Base-by-base conservation (phyloP, 441 rosid species). In the Gossypium trilobum region DNA sequence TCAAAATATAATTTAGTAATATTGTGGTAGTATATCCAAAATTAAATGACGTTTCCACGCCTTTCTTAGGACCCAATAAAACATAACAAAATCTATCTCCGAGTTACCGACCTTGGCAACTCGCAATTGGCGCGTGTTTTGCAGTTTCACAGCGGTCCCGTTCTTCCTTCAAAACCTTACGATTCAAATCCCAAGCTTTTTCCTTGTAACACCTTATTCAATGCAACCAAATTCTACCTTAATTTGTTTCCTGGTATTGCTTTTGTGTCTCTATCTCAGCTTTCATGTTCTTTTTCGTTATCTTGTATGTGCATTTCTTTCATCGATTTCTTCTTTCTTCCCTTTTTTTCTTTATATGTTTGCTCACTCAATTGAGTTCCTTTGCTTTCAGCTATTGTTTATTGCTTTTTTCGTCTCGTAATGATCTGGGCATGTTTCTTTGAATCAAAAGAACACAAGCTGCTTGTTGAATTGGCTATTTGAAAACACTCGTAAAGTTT, bases 101-200 rank as follows among this genome's bases (percentile, higher is more conserved):
- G 52, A 70, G 73, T 70, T 31, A 67, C 71, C 72, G 73, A 44
- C 68, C 48, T 78, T 72, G 66, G 70, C 78, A 14, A 57, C 80
- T 73, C 78, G 78, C 71, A 59, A 51, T 69, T 72, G 79, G 70
- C 82, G 79, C 78, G 78, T 76, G 77, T 66, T 1, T 73, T 69
- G 48, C 74, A 55, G 54, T 75, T 33, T 74, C 36, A 65, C 77
- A n/a, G 44, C 44, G 25, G 33, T 70, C 69, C 25, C 31, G 61
- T 20, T 33, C 78, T 51, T 46, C n/a, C 22, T 78, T 57, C 57
- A 72, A 48, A 48, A 16, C 36, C 69, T 76, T 31, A 39, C 50
- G 48, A 16, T 23, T 54, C 60, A 52, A 68, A 68, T 29, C 60
- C 72, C 50, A 68, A 51, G 20, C 60, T 25, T 17, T 29, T 36